phyloP scores from a whole-genome alignment of 2,329 filamentous ascomycete species.

The Pseudopithomyces chartarum region DNA sequence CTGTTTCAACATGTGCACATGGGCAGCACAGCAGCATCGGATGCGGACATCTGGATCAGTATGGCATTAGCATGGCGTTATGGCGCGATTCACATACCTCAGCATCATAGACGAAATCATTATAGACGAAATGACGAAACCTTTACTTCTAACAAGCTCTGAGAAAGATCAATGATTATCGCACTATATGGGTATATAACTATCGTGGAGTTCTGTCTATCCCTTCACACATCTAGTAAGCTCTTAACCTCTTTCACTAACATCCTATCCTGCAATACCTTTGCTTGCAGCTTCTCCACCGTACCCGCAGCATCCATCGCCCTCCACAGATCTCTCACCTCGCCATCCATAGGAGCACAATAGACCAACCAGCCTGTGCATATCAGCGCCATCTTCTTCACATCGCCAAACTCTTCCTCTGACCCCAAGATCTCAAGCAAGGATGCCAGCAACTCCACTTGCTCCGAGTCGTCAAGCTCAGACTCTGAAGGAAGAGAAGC shows the following conservation, averaged over 20 bases:
- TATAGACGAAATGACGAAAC: too few species aligned
- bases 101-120: too few species aligned
- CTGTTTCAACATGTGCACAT: too few species aligned
- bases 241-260: constrained; percentile 41
- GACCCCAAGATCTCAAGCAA: constrained; percentile 72
- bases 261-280: constrained; percentile 35
- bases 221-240: constrained; percentile 30
- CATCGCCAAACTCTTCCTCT: constrained; percentile 63
- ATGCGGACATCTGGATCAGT: too few species aligned
- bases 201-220: neutral
- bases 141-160: too few species aligned
- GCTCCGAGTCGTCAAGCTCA: constrained; percentile 68
- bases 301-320: constrained; percentile 75
- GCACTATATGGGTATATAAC: constrained; percentile 1
- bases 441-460: constrained; percentile 81
- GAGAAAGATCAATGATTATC: too few species aligned
- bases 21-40: too few species aligned
- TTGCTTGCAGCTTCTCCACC: constrained; percentile 49
- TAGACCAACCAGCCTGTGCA: constrained; percentile 79
- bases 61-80: too few species aligned
- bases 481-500: constrained; percentile 18
- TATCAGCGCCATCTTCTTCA: constrained; percentile 75
- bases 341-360: constrained; percentile 69
- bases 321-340: constrained; percentile 78
- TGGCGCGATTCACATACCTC: too few species aligned